phyloP scores from a whole-genome alignment of 1,284 basidiomycete genomes.

The Afroboletus lepidellus region DNA sequence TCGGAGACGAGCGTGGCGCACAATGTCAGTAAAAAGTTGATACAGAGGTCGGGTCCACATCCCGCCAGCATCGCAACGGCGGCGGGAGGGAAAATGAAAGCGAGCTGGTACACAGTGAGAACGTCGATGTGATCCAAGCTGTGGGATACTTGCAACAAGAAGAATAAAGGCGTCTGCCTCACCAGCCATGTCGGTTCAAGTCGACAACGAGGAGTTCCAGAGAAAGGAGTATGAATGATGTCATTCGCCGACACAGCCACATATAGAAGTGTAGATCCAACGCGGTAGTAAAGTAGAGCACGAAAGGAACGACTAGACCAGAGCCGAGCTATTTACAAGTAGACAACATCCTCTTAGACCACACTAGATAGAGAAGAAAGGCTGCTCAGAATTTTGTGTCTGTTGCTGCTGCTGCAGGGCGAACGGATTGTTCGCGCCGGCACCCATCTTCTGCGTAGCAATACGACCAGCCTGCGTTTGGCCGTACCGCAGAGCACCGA shows the following conservation, averaged over 20 bases:
- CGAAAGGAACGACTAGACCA: conserved; percentile 13
- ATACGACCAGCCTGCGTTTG: conserved; percentile 61
- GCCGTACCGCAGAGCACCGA: conserved; percentile 76
- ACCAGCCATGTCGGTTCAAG: conserved; percentile 17
- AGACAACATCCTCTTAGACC: conserved; percentile 1
- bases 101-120: conserved; percentile 47
- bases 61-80: conserved; percentile 65
- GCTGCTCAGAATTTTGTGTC: conserved; percentile 65
- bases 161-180: conserved; percentile 23
- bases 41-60: conserved; percentile 63
- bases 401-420: conserved; percentile 57
- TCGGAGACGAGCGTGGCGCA: conserved; percentile 19
- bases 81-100: conserved; percentile 63
- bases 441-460: conserved; percentile 58
- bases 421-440: conserved; percentile 73
- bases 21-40: conserved; percentile 71
- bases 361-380: conserved; percentile 76
- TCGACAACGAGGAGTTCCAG: too few species aligned
- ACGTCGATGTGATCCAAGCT: background rate
- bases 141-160: conserved; percentile 14
- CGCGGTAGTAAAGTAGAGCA: conserved; percentile 8
- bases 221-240: conserved; percentile 22
- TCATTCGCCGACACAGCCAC: conserved; percentile 19
- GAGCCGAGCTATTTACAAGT: conserved; percentile 13
- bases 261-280: conserved; percentile 16